These are phyloP conservation scores for Capsicum baccatum DNA, from an alignment of 257 asterid genomes.

Conservation along the genomic window DNA sequence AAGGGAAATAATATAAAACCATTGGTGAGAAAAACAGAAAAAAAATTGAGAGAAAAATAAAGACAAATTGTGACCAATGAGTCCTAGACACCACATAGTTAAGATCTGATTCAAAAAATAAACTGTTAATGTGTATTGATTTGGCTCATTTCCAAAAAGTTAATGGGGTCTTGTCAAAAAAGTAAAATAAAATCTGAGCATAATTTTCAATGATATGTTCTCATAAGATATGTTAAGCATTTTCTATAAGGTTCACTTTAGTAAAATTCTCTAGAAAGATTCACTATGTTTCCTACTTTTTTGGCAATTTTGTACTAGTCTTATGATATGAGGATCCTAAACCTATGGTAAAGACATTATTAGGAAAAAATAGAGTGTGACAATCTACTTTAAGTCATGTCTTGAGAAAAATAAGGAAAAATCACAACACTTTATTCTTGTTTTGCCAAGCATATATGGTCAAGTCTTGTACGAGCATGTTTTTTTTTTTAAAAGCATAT, in stretches of 20 bases:
- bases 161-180: not conserved
- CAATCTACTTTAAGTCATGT: not conserved
- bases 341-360: not conserved
- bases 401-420: not conserved
- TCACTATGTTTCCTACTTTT: not conserved
- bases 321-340: not conserved
- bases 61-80: not conserved
- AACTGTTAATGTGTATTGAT: not conserved
- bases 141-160: not conserved
- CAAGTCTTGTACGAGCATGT: too few relatives aligned
- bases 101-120: not conserved
- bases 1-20: not conserved
- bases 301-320: not conserved
- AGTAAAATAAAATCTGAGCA: not conserved
- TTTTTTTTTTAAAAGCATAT: not conserved
- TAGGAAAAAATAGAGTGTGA: not conserved
- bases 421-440: not conserved
- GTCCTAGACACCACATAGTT: not conserved
- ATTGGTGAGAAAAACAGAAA: not conserved
- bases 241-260: not conserved
- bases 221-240: not conserved
- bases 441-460: not conserved
- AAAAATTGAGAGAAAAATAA: not conserved
- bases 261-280: not conserved
- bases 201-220: not conserved